Base-by-base conservation (phyloP, 2,329 filamentous ascomycete species). In the Epichloe sylvatica region DNA sequence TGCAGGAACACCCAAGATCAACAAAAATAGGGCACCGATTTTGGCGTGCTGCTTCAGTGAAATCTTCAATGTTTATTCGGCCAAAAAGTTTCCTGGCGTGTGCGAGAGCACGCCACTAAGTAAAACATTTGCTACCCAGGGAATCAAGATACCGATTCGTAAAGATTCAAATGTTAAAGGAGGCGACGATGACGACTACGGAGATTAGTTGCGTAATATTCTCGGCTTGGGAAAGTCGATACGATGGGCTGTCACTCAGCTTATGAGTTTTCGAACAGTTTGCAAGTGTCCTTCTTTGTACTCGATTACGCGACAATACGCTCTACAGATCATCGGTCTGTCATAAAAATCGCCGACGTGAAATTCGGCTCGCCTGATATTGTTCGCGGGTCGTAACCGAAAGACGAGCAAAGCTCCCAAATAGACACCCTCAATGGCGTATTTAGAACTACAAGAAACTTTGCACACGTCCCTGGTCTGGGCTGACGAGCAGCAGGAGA, bases 21-120 rank as follows among this genome's bases (percentile, higher is more conserved):
- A 89, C 64, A 83, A 78, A 37, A 84, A 82, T 50, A 82, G 81
- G 54, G 86, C 86, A 0, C 86, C 86, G 0, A 84, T 96, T 12
- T 76, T 97, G 17, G 89, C 91, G 1, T 84, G 83, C 8, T 83
- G 81, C 58, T 97, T 91, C 67, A 94, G 86, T 45, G 85, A 94
- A 4, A 76, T 81, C 3, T 97, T 98, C 72, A 86, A 88, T 49
- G 92, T 98, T 33, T 97, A 84, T 68, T 94, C 87, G 2, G 92
- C 92, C 45, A 98, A 98, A 96, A 96, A 96, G 62, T 98, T 98
- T 66, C 92, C 92, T 0, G 92, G 92, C 39, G 92, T 98, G 1
- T 95, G 94, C 51, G 91, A 97, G 64, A 94, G 86, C 65, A 98
- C 92, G 0, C 69, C 81, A 4, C 71, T 97, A 17, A 96, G 90